A percentile compares a stretch with the other conserved stretches of the same genome.
Conservation (phyloP, 495 filamentous ascomycete genomes). For the Penicillium verhagenii region DNA sequence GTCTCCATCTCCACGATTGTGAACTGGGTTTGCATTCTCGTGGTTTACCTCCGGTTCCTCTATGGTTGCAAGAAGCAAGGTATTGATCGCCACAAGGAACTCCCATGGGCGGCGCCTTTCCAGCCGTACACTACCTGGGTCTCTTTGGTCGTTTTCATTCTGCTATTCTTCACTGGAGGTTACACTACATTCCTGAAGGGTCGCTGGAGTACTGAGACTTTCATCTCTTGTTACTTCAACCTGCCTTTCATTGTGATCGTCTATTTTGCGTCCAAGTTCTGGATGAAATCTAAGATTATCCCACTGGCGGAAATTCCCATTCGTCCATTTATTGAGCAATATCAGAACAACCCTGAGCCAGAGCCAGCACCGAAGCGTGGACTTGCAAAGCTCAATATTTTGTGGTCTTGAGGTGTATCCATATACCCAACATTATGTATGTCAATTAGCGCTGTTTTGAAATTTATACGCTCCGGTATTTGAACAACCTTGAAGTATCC, state of each 20-base stretch:
- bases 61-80: slow-evolving; percentile 51
- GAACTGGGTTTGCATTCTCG: slow-evolving; percentile 52
- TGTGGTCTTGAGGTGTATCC: slow-evolving; percentile 16
- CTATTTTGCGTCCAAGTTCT: slow-evolving; percentile 55
- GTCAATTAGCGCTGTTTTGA: not conserved
- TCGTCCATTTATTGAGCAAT: slow-evolving; percentile 28
- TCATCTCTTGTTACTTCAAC: slow-evolving; percentile 39
- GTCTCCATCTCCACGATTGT: slow-evolving; percentile 54
- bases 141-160: slow-evolving; percentile 43
- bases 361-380: slow-evolving; percentile 15
- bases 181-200: slow-evolving; percentile 51
- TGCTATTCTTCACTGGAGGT: slow-evolving; percentile 38
- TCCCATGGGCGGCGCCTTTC: slow-evolving; percentile 50
- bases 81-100: slow-evolving; percentile 35
- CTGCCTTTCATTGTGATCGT: slow-evolving; percentile 53
- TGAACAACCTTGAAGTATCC: too few species aligned
- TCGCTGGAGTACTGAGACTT: slow-evolving; percentile 31
- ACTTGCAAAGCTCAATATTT: slow-evolving; percentile 19
- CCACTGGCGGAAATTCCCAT: slow-evolving; percentile 48
- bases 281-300: slow-evolving; percentile 53
- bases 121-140: slow-evolving; percentile 54
- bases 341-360: slow-evolving; percentile 23
- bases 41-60: slow-evolving; percentile 55
- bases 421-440: too few species aligned
- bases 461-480: too few species aligned